These are phyloP conservation scores for Holtermannia corniformis DNA, from an alignment of 768 basidiomycete genomes.

Conservation along the genomic window DNA sequence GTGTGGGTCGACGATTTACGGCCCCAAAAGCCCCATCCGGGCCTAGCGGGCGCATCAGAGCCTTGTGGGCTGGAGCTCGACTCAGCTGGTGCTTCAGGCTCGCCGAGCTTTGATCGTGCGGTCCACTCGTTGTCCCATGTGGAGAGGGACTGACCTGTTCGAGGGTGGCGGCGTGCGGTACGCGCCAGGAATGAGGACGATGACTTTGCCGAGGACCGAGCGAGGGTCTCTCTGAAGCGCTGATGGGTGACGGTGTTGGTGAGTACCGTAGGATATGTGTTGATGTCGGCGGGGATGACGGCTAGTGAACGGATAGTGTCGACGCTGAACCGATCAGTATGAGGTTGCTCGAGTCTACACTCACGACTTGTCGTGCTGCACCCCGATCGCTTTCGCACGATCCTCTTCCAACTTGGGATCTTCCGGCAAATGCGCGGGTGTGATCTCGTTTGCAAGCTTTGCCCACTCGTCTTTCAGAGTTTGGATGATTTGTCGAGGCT, in stretches of 20 bases:
- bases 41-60: constrained; percentile 16
- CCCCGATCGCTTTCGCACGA: constrained; percentile 13
- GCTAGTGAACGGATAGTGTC: constrained; percentile 20
- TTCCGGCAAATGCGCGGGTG: constrained; percentile 16
- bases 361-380: constrained; percentile 15
- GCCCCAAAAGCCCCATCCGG: constrained; percentile 37
- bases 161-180: not conserved
- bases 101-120: constrained; percentile 29
- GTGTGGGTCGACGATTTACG: constrained; percentile 15
- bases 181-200: not conserved
- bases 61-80: no score
- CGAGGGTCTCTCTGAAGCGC: constrained; percentile 21
- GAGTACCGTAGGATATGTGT: constrained; percentile 32
- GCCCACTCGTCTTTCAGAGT: constrained; percentile 15
- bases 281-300: constrained; percentile 26
- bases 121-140: constrained; percentile 18
- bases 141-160: not conserved
- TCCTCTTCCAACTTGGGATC: constrained; percentile 9
- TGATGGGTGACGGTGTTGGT: constrained; percentile 25
- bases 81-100: constrained; percentile 18
- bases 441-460: constrained; percentile 10
- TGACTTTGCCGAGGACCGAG: constrained; percentile 10
- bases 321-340: constrained; percentile 6
- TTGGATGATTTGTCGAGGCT: constrained; percentile 26
- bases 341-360: constrained; percentile 1